Base-by-base conservation (phyloP, 805 yeast species). In the Kodamaea fukazawae region DNA sequence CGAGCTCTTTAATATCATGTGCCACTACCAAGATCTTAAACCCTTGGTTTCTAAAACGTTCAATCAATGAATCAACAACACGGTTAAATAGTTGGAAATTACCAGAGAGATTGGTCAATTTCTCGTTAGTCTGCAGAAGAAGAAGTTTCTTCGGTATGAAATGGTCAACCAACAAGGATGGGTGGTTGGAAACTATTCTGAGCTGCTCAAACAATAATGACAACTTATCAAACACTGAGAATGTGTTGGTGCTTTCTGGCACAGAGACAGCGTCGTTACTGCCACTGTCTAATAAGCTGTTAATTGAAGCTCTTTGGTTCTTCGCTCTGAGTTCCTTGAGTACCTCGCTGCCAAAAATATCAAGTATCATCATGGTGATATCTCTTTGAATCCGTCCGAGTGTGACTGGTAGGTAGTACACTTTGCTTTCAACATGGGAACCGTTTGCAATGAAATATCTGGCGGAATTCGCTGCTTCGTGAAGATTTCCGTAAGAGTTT, bases 131-230 rank as follows among this genome's bases (percentile, higher is more conserved):
- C 47, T 82, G 86, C 80, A 79, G 76, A 28, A 83, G 61, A 11
- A 86, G 55, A 46, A 84, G 61, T 41, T 81, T 82, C 48, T 79
- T 78, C 6, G 93, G 89, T 57, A 84, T 79, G 50, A 78, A 86
- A 57, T 86, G 93, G 48, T 83, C 86, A 22, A 85, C 90, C 31
- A 86, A 56, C 29, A 86, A 60, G 30, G 83, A 78, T 2, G 91
- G 87, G 58, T 86, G 90, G 49, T 75, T 79, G 3, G 75, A 65
- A 0, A 81, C 60, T n/a, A 72, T 70, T 27, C 66, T 53, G 4
- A 81, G 54, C 48, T 75, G 79, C 5, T 70, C 66, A 32, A 67
- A 57, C 40, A 75, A 53, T 41, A 77, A 49, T 29, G 64, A 57
- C n/a, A 74, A 57, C 46, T 71, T 54, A 8, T 73, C 71, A 17